Evolutionary conservation across 768 basidiomycete species (phyloP).

Genomic region (Pleurotus djamor): DNA sequence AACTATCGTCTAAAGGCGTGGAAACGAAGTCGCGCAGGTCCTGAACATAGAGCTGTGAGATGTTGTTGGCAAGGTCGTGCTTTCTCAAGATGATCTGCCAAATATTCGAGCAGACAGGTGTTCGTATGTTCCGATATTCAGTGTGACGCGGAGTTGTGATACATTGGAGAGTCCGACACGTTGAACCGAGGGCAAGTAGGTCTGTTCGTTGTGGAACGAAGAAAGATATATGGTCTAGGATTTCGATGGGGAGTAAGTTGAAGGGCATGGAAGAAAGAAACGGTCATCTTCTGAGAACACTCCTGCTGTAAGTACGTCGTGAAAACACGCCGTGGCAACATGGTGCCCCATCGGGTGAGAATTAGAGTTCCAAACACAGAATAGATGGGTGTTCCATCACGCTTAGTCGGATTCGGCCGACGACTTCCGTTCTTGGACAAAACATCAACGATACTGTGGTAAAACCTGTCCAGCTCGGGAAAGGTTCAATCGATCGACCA

Average conservation of each 20-base stretch:
- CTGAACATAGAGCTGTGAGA: slow-evolving; percentile 13
- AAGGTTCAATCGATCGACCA: no score
- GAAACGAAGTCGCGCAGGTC: not conserved
- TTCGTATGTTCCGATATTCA: slow-evolving; percentile 46
- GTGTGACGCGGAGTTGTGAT: slow-evolving; percentile 43
- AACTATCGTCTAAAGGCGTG: not conserved
- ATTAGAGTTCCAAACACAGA: no score
- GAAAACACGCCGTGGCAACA: no score
- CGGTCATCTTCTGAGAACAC: no score
- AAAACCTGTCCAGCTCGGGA: no score
- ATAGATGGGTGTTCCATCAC: no score
- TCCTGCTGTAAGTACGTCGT: no score
- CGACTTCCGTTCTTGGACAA: no score
- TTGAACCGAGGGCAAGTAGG: slow-evolving; percentile 40
- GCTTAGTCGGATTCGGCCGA: no score
- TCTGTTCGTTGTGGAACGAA: slow-evolving; percentile 37
- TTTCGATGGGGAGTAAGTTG: slow-evolving; percentile 39
- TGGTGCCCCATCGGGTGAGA: no score
- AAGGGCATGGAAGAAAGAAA: not conserved
- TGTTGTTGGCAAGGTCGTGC: slow-evolving; percentile 42
- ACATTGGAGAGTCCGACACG: slow-evolving; percentile 30
- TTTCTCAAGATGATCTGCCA: slow-evolving; percentile 49
- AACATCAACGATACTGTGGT: no score
- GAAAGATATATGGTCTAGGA: slow-evolving; percentile 43
- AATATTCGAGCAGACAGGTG: slow-evolving; percentile 26